Evolutionary conservation across 2,329 filamentous ascomycete genomes (phyloP), one percentile per base, ranked within the genome.

Genomic region (Phyllosticta paracitricarpa): DNA sequence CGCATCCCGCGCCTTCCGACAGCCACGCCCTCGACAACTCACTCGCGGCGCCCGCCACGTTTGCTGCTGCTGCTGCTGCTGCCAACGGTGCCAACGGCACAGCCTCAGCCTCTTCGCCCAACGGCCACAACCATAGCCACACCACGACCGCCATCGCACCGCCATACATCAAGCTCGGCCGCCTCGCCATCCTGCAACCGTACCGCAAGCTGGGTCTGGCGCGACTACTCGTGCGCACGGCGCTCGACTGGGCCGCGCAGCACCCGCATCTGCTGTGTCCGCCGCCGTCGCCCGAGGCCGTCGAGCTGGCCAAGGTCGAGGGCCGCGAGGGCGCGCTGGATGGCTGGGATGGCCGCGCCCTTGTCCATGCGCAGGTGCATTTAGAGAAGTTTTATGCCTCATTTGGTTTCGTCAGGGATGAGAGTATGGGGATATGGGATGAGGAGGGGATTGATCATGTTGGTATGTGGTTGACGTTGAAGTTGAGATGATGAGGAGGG

Each of bases 91-190:
- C 57, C 14, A 62, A 59, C 17, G 53, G 57, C 28, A 51, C 56
- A 14, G 19, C 19, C 51, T 53, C 51, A 10, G 19, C 19, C 19
- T 22, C 19, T 22, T 22, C 19, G 19, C 6, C 19, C 51, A 53
- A 53, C 51, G 51, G 51, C 19, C 12, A 72, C 60, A 67, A 69
- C 10, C 69, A 70, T 24, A 65, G 57, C 54, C 64, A 72, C 54
- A 57, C 76, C 80, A 65, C 81, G 84, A 53, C n/a, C 3, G 33
- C 35, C 26, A 40, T 33, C 6, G 70, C 77, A 48, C 90, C 95
- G 68, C 85, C 89, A 0, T 96, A 93, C 72, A 79, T 96, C 64
- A 95, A 93, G 75, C 75, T 97, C 1, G 90, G 90, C 4, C 83
- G 90, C 0, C 78, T 97, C 28, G 89, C 90, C 0, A 86, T 94